Evolutionary conservation across 495 filamentous ascomycete species (phyloP).

Genomic region (Penicillium bovifimosum): DNA sequence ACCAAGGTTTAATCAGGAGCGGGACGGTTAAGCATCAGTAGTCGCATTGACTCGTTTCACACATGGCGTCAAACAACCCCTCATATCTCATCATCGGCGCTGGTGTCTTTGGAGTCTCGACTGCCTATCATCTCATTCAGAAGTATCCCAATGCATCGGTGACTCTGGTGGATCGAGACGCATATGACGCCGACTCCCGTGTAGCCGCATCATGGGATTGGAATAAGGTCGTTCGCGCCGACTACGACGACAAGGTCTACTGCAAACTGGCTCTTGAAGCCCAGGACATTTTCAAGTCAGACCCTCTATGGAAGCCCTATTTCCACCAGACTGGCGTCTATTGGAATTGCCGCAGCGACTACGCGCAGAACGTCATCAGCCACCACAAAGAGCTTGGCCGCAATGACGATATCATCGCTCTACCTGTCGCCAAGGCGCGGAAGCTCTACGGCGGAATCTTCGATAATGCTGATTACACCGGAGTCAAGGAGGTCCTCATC

Average conservation of each 20-base stretch:
- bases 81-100: constrained; percentile 58
- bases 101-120: constrained; percentile 62
- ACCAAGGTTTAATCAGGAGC: neutral
- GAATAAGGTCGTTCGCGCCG: constrained; percentile 63
- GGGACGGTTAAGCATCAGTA: neutral
- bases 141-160: constrained; percentile 45
- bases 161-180: constrained; percentile 54
- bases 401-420: constrained; percentile 31
- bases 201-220: constrained; percentile 59
- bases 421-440: constrained; percentile 40
- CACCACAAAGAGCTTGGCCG: constrained; percentile 46
- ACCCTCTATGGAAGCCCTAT: constrained; percentile 48
- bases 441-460: constrained; percentile 48
- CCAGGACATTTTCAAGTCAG: constrained; percentile 45
- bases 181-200: constrained; percentile 35
- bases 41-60: neutral
- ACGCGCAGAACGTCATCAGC: constrained; percentile 41
- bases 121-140: constrained; percentile 54
- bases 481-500: constrained; percentile 42
- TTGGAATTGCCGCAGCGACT: constrained; percentile 38
- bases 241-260: constrained; percentile 57
- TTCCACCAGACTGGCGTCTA: constrained; percentile 55
- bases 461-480: constrained; percentile 47
- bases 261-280: constrained; percentile 53
- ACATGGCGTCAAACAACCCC: constrained; percentile 20